A percentile compares a stretch with the other conserved stretches of the same genome.
Conservation (phyloP, 140 eudicot genomes). For the Erigeron philadelphicus region DNA sequence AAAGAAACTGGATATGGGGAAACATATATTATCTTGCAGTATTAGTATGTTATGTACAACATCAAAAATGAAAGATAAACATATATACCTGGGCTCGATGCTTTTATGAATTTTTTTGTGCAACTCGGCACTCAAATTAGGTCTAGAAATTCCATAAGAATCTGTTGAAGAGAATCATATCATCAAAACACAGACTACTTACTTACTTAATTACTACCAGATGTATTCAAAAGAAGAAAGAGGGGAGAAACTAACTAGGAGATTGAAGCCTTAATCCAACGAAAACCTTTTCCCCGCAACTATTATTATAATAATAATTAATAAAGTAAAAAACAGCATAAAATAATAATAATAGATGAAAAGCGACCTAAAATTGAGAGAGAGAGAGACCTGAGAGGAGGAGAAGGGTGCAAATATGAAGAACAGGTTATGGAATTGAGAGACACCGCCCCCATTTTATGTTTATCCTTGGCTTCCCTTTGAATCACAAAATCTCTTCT, state of each 20-base stretch:
- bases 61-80: neutral
- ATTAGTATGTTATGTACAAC: too few relatives aligned
- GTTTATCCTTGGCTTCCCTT: too few relatives aligned
- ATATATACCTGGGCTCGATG: slow-evolving; percentile 49
- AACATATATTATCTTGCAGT: too few relatives aligned
- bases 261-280: slow-evolving; percentile 68
- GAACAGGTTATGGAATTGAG: neutral
- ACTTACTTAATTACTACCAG: too few relatives aligned
- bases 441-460: neutral
- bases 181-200: neutral
- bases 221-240: neutral
- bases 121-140: slow-evolving; percentile 56
- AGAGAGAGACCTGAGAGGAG: neutral
- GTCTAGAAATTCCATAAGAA: slow-evolving; percentile 45
- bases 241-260: slow-evolving; percentile 39
- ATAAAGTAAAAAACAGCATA: neutral
- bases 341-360: neutral
- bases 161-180: slow-evolving; percentile 29
- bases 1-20: neutral
- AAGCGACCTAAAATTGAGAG: neutral
- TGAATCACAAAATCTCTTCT: too few relatives aligned
- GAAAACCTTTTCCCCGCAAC: slow-evolving; percentile 54
- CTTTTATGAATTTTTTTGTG: slow-evolving; percentile 54
- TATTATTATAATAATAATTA: slow-evolving; percentile 1
- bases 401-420: neutral